These are phyloP conservation scores for Glaciozyma antarctica DNA, from an alignment of 768 basidiomycete species.

Conservation along the genomic window DNA sequence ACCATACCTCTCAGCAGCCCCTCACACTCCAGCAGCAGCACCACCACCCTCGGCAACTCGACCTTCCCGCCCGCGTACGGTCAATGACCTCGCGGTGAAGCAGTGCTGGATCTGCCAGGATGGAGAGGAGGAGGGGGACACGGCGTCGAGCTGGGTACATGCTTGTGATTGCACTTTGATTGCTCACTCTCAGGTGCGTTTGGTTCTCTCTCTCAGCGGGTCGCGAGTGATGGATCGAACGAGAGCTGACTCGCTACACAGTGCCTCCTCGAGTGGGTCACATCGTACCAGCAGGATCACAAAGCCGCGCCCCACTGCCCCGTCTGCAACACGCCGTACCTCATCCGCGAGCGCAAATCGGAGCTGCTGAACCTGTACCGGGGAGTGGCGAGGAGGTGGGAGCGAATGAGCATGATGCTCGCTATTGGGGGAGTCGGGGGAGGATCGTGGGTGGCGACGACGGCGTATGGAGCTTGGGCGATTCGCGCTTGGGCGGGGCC, in stretches of 20 bases:
- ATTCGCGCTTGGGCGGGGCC: constrained; percentile 14
- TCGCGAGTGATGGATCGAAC: too few relatives aligned
- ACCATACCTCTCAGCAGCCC: neutral
- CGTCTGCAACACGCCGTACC: constrained; percentile 26
- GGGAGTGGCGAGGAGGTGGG: neutral
- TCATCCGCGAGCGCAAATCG: constrained; percentile 8
- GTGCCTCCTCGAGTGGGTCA: constrained; percentile 32
- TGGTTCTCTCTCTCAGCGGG: neutral
- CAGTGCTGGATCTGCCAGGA: constrained; percentile 35
- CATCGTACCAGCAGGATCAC: neutral
- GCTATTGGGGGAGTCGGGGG: constrained; percentile 18
- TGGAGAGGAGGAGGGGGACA: constrained; percentile 9
- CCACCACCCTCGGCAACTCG: neutral
- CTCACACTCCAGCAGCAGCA: too few relatives aligned
- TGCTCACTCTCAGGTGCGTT: constrained; percentile 21
- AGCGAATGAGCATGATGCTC: constrained; percentile 8
- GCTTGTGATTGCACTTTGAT: constrained; percentile 31
- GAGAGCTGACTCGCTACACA: neutral
- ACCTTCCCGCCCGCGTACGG: neutral
- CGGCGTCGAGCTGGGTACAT: constrained; percentile 13
- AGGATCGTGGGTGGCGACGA: constrained; percentile 22
- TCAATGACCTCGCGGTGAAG: constrained; percentile 19
- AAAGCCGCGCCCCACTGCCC: constrained; percentile 20
- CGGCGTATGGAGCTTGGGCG: constrained; percentile 28
- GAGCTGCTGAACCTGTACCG: constrained; percentile 4